phyloP scores from a whole-genome alignment of 164 flowering plant genomes.

The Magnolia kwangsiensis region DNA sequence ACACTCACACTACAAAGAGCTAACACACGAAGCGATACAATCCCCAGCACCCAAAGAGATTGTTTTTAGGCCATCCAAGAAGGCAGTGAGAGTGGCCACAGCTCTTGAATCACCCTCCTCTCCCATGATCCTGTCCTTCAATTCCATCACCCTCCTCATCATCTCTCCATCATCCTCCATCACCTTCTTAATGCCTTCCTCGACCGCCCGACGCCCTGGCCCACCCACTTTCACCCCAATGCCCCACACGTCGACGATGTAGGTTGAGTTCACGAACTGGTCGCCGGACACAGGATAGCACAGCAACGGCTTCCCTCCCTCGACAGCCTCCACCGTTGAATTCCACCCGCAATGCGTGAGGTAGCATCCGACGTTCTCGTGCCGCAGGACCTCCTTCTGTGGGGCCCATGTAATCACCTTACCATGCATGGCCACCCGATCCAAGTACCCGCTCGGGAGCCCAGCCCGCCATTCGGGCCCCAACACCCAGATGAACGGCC shows the following conservation, averaged over 20 bases:
- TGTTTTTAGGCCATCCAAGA: slow-evolving; percentile 15
- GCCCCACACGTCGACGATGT: slow-evolving; percentile 58
- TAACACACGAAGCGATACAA: too few relatives aligned
- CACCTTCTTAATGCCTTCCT: slow-evolving; percentile 15
- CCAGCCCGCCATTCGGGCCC: slow-evolving; percentile 44
- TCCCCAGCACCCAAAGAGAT: not conserved
- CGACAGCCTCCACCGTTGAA: slow-evolving; percentile 71
- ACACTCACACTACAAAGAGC: too few relatives aligned
- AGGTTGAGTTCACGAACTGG: slow-evolving; percentile 60
- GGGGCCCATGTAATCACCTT: slow-evolving; percentile 80
- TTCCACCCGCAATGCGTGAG: slow-evolving; percentile 93
- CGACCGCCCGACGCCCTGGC: slow-evolving; percentile 19
- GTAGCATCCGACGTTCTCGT: slow-evolving; percentile 54
- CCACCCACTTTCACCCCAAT: slow-evolving; percentile 45
- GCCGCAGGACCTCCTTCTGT: slow-evolving; percentile 54
- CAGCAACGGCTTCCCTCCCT: slow-evolving; percentile 38
- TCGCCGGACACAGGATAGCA: slow-evolving; percentile 84
- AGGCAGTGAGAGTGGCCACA: slow-evolving; percentile 23
- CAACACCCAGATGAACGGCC: slow-evolving; percentile 72
- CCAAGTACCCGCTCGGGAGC: slow-evolving; percentile 43
- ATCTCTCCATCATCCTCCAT: slow-evolving; percentile 32
- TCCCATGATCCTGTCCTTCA: slow-evolving; percentile 41
- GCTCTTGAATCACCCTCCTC: slow-evolving; percentile 31
- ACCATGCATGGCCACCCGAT: slow-evolving; percentile 36
- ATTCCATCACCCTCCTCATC: slow-evolving; percentile 27